Base-by-base conservation (phyloP, 305 asterid species). In the Fraxinus albicans region DNA sequence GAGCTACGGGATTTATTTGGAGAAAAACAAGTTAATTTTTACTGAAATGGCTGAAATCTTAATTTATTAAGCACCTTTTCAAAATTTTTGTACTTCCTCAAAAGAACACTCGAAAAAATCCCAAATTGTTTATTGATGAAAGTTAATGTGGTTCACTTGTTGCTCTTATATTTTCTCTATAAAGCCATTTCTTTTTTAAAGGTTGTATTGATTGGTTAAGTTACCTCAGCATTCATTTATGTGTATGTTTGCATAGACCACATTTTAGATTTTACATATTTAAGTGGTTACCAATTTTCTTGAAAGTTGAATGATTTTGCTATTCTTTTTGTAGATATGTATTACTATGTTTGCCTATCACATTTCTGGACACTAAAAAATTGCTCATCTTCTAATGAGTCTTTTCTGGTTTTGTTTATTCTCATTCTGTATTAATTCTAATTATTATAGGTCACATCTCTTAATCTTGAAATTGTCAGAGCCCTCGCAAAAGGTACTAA, bases 391-490 rank as follows among this genome's bases (percentile, higher is more conserved):
- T 44, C 63, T 31, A 60, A 42, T 33, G 76, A 77, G 79, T 53
- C 27, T 23, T 50, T 47, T 63, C 73, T 82, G 53, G 25, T 69
- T 44, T 6, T 19, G 42, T 44, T 74, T 44, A 31, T 10, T 9
- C 73, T 53, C 44, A 65, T 78, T 77, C 77, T 76, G 23, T 77
- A n/a, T 13, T 12, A 50, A 84, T 67, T 82, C 80, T 44, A 35
- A 76, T 82, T 40, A n/a, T 85, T 86, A 78, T 93, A 96, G 99
- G 99, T 96, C 79, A 94, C 98, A 34, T 89, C 93, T 80, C 98
- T 96, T 82, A 96, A 94, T 89, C 97, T 90, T 85, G 97, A 94
- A 90, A 90, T 96, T 73, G 98, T 96, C 84, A 89, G 97, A 88
- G 94, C 94, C 50, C 98, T 94, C 70, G 99, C 98, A 76, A 96